Conservation (phyloP, 2,329 filamentous ascomycete species). For the Fusarium mangiferae region DNA sequence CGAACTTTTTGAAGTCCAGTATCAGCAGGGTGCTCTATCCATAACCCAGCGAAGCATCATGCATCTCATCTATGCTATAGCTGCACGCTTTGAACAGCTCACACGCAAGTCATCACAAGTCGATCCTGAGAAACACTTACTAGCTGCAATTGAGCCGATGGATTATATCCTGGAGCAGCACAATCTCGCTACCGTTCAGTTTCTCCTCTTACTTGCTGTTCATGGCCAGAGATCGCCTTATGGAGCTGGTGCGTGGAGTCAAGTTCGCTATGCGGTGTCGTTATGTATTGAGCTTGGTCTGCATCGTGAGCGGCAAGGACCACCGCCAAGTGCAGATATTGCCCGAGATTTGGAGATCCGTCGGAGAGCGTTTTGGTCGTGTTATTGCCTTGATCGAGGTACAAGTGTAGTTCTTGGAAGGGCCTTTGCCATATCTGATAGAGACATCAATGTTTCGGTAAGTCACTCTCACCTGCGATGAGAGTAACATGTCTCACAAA, state of each 20-base stretch:
- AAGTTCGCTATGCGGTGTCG: not conserved
- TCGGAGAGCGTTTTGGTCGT: not conserved
- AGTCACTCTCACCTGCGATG: accelerated
- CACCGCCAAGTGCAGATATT: not conserved
- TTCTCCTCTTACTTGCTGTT: not conserved
- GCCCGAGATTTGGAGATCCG: not conserved
- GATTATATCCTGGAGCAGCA: not conserved
- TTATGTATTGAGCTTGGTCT: not conserved
- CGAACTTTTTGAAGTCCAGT: not conserved
- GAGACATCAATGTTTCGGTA: not conserved
- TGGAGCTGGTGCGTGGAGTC: not conserved
- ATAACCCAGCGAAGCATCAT: not conserved
- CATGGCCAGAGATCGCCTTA: not conserved
- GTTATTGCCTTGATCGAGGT: not conserved
- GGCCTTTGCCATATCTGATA: not conserved
- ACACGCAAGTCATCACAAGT: not conserved
- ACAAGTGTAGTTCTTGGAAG: not conserved
- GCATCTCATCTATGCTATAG: not conserved
- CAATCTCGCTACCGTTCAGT: not conserved
- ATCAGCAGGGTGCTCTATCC: not conserved
- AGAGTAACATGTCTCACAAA: not conserved
- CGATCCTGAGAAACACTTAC: not conserved
- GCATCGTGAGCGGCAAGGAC: not conserved
- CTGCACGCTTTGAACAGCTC: not conserved
- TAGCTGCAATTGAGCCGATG: not conserved